Percentiles rank a stretch among this genome's conserved stretches.
Evolutionary conservation across 2,329 filamentous ascomycete species (phyloP).

Genomic region (Colletotrichum neosansevieriae): DNA sequence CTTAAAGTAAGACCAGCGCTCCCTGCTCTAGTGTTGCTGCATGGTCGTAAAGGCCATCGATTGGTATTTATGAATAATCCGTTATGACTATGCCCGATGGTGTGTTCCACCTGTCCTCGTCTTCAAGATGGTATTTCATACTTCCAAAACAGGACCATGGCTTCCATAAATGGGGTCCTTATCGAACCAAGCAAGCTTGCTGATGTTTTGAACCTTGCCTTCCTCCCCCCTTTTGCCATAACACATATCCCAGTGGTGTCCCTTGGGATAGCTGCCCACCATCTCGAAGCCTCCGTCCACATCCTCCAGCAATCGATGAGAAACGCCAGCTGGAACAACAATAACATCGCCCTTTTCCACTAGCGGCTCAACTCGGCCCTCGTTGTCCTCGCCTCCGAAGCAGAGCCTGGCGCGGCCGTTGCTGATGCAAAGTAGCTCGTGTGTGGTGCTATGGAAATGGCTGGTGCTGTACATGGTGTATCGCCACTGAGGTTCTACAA

Average conservation of each 20-base stretch:
- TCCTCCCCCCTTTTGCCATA: slow-evolving; percentile 72
- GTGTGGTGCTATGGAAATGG: slow-evolving; percentile 76
- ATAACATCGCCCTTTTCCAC: slow-evolving; percentile 72
- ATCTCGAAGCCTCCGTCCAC: slow-evolving; percentile 68
- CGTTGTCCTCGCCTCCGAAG: slow-evolving; percentile 75
- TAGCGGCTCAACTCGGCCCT: slow-evolving; percentile 64
- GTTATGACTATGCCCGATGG: not conserved
- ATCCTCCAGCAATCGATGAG: slow-evolving; percentile 72
- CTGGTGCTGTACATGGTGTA: slow-evolving; percentile 76
- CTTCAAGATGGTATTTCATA: not conserved
- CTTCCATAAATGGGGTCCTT: slow-evolving; percentile 43
- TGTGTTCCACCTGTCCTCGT: not conserved
- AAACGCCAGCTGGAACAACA: slow-evolving; percentile 74
- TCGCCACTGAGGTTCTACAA: slow-evolving; percentile 73
- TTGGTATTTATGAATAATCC: too few species aligned
- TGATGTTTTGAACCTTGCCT: slow-evolving; percentile 52
- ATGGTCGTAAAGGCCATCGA: too few species aligned
- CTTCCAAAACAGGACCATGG: slow-evolving; percentile 29
- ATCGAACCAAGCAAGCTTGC: slow-evolving; percentile 38
- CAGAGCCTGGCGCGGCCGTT: slow-evolving; percentile 70
- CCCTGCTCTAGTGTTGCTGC: too few species aligned
- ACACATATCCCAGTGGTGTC: slow-evolving; percentile 77
- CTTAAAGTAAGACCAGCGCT: too few species aligned
- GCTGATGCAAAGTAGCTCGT: slow-evolving; percentile 74
- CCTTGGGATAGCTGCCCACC: slow-evolving; percentile 74